Evolutionary conservation across 495 filamentous ascomycete species (phyloP).

Genomic region (Lasiosphaeris hirsuta): DNA sequence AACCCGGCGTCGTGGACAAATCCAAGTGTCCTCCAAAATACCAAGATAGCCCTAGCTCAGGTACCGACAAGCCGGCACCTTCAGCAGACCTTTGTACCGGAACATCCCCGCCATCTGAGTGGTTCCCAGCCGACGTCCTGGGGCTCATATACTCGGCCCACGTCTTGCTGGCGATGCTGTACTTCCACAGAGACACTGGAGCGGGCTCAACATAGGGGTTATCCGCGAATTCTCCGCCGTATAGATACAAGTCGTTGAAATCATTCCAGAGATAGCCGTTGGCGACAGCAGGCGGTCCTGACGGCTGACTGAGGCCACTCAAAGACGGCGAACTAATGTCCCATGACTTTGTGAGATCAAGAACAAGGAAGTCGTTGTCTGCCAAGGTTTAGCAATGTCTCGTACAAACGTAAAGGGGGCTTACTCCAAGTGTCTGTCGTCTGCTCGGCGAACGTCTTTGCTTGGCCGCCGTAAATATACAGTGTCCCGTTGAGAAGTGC

Average conservation of each 20-base stretch:
- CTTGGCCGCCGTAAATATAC: conserved; percentile 71
- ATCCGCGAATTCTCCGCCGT: conserved; percentile 69
- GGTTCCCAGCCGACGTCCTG: conserved; percentile 54
- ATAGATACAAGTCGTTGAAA: conserved; percentile 62
- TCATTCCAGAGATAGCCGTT: conserved; percentile 72
- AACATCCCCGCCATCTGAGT: conserved; percentile 49
- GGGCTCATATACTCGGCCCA: conserved; percentile 61
- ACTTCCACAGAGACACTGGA: conserved; percentile 62
- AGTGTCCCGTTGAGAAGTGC: conserved; percentile 67
- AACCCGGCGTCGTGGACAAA: conserved; percentile 63
- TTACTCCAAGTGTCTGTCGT: conserved; percentile 61
- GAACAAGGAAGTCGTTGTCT: conserved; percentile 67
- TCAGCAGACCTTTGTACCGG: conserved; percentile 63
- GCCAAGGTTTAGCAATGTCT: conserved; percentile 22
- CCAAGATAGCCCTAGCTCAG: conserved; percentile 63
- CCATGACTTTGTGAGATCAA: conserved; percentile 66
- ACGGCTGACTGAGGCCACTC: conserved; percentile 58
- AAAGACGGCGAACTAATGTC: conserved; percentile 60
- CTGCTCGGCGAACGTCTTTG: conserved; percentile 51
- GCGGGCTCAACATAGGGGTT: conserved; percentile 49
- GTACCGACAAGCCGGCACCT: conserved; percentile 65
- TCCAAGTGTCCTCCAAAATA: conserved; percentile 78
- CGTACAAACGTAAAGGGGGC: conserved; percentile 7
- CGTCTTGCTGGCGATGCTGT: conserved; percentile 51
- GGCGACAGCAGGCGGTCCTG: conserved; percentile 65